phyloP scores from a whole-genome alignment of 2,329 filamentous ascomycete genomes.

The Teratosphaeria zuluensis region DNA sequence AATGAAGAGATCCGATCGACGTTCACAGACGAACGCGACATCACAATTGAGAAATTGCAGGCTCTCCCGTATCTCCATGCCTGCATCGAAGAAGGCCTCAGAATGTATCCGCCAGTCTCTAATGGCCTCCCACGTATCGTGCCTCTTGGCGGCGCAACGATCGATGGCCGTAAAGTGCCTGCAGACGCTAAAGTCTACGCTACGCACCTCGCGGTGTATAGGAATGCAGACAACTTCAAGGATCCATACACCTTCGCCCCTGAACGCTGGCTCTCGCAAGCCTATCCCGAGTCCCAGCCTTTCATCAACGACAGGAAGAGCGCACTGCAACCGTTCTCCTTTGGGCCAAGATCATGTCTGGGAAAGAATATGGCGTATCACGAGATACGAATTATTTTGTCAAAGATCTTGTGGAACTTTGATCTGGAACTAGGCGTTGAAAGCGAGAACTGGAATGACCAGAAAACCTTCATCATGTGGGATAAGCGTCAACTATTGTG shows the following conservation, averaged over 20 bases:
- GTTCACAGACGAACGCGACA: conserved; percentile 26
- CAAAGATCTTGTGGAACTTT: conserved; percentile 30
- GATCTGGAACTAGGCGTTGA: conserved; percentile 22
- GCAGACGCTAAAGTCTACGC: conserved; percentile 9
- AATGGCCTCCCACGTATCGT: conserved; percentile 25
- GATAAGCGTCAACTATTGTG: conserved; percentile 17
- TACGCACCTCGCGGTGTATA: conserved; percentile 16
- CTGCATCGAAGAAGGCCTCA: conserved; percentile 37
- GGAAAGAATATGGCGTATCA: conserved; percentile 25
- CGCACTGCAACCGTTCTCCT: conserved; percentile 22
- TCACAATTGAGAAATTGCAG: conserved; percentile 15
- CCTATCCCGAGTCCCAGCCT: conserved; percentile 8
- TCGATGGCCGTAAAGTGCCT: conserved; percentile 20
- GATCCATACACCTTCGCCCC: conserved; percentile 23
- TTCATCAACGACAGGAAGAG: conserved; percentile 18
- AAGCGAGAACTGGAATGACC: conserved; percentile 17
- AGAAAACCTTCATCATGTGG: conserved; percentile 21
- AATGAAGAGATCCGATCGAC: conserved; percentile 44
- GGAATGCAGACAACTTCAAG: conserved; percentile 19
- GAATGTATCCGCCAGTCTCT: conserved; percentile 38
- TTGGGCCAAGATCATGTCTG: conserved; percentile 28
- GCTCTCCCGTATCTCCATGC: conserved; percentile 33
- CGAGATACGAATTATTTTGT: conserved; percentile 30
- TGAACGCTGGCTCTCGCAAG: conserved; percentile 29
- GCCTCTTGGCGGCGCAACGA: conserved; percentile 15